A percentile compares a stretch with the other conserved stretches of the same genome.
phyloP scores from a whole-genome alignment of 768 basidiomycete species.

The Calocybe indica region DNA sequence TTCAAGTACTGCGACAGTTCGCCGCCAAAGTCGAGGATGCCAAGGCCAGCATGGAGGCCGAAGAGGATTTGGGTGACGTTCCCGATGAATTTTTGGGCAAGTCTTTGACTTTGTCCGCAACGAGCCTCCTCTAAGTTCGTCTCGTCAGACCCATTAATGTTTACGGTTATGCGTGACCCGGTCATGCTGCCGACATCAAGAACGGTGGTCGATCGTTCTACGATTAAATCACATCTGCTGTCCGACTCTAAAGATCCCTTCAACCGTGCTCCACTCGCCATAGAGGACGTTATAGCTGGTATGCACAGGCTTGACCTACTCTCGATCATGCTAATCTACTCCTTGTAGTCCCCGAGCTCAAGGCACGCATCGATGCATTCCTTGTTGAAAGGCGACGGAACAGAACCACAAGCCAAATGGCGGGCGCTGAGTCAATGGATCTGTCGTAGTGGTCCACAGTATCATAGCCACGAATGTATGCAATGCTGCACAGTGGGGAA shows the following conservation, averaged over 20 bases:
- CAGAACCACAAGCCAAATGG: too few species aligned
- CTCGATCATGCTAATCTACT: constrained; percentile 5
- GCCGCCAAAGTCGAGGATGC: constrained; percentile 80
- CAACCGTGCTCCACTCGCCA: constrained; percentile 77
- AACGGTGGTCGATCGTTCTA: constrained; percentile 76
- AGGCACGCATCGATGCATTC: constrained; percentile 69
- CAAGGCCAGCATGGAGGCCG: constrained; percentile 74
- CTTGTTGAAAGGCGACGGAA: constrained; percentile 50
- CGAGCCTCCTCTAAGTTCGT: constrained; percentile 6
- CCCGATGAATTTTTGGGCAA: constrained; percentile 94
- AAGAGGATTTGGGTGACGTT: constrained; percentile 79
- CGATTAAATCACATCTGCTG: constrained; percentile 91
- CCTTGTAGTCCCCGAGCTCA: constrained; percentile 57
- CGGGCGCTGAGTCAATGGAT: too few species aligned
- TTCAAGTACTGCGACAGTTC: constrained; percentile 64
- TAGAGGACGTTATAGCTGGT: constrained; percentile 80
- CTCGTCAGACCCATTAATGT: constrained; percentile 77
- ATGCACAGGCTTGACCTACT: constrained; percentile 15
- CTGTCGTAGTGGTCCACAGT: constrained; percentile 3
- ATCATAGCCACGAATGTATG: constrained; percentile 3
- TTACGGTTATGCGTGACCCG: constrained; percentile 91
- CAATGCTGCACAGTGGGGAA: background rate
- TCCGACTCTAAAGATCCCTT: constrained; percentile 94
- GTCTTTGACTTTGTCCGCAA: constrained; percentile 15
- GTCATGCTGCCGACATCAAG: constrained; percentile 84